Evolutionary conservation across 2,329 filamentous ascomycete genomes (phyloP), one percentile per base, ranked within the genome.

Genomic region (Aspergillus latus): DNA sequence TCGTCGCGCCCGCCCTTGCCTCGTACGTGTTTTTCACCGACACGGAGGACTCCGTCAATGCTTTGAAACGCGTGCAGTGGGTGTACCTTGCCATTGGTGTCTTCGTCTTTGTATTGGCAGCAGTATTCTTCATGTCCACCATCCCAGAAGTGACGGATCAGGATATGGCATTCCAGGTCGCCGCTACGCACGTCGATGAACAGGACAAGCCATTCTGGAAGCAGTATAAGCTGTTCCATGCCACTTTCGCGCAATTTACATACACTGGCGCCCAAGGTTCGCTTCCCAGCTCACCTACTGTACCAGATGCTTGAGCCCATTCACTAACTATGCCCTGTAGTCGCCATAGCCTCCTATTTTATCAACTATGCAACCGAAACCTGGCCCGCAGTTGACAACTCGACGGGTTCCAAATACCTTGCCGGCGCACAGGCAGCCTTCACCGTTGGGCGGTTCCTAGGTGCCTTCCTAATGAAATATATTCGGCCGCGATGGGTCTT

Each of bases 41-140:
- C 10, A 80, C 89, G 8, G 82, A 84, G 48, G 78, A 80, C 54
- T 80, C 83, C 52, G 76, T 82, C 8, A 71, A 74, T 30, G 82
- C 82, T 1, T 79, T 94, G 2, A 78, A 80, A 61, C 85, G 86
- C 54, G 88, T 92, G 1, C 88, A 92, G 72, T 92, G 86, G 84
- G 86, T 89, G 0, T 94, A 94, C 64, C 81, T 94, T n/a, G 88
- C 86, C 54, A 88, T 93, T 59, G 90, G 86, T 3, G 77, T 82
- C 66, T 91, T 91, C 60, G 88, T 91, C 34, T 84, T 85, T 61
- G 65, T 84, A 2, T 79, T 92, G 2, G 88, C 85, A 0, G 70
- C 78, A 4, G 75, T 87, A 13, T 89, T 90, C 70, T 87, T 84
- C 73, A 69, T 89, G 40, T 83, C 84, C 7, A 80, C 80, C 10